phyloP scores from a whole-genome alignment of 352 stramenopile genomes.

The Pythium myriotylum region DNA sequence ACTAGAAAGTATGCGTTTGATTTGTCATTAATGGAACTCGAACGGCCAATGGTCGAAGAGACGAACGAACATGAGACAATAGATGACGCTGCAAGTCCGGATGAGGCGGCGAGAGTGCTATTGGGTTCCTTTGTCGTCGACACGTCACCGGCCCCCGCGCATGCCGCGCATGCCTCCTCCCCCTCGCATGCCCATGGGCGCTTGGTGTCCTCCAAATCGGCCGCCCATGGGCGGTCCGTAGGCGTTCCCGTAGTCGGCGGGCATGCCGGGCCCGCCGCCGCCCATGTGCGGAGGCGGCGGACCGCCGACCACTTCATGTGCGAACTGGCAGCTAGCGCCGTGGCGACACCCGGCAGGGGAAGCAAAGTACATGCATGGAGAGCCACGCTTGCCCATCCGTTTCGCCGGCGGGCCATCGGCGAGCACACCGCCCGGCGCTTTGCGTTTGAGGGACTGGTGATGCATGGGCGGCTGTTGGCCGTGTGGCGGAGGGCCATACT shows the following conservation, averaged over 20 bases:
- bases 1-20: neutral
- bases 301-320: constrained; percentile 47
- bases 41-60: too few relatives aligned
- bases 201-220: constrained; percentile 42
- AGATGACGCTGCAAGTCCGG: too few relatives aligned
- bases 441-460: constrained; percentile 41
- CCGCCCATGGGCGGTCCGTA: constrained; percentile 58
- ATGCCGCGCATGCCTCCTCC: constrained; percentile 48
- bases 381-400: constrained; percentile 49
- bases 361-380: constrained; percentile 76
- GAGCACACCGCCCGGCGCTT: constrained; percentile 43
- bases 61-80: too few relatives aligned
- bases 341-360: constrained; percentile 73
- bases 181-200: constrained; percentile 46
- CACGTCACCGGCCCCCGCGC: constrained; percentile 57
- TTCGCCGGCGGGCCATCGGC: constrained; percentile 47
- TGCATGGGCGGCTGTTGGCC: constrained; percentile 18
- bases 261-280: constrained; percentile 17
- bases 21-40: too few relatives aligned
- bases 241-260: constrained; percentile 51
- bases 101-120: too few relatives aligned
- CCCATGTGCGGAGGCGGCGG: constrained; percentile 23
- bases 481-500: constrained; percentile 18
- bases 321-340: constrained; percentile 65
- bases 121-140: too few relatives aligned